These are phyloP conservation scores for Erythrophleum ivorense DNA, from an alignment of 331 rosid genomes.

Conservation along the genomic window DNA sequence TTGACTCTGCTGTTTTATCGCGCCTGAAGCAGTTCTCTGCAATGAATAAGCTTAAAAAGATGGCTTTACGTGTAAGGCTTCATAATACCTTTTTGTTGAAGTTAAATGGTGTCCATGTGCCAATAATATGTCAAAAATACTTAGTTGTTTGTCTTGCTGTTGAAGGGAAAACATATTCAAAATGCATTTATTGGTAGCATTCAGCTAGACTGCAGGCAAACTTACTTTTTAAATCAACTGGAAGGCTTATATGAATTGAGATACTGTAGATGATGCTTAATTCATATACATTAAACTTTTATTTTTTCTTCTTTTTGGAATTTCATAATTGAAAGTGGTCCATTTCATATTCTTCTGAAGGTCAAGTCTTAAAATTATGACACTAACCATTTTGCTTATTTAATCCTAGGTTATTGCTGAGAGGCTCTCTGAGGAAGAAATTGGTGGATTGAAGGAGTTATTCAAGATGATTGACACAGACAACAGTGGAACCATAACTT, in stretches of 20 bases:
- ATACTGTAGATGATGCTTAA: neutral
- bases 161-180: constrained; percentile 14
- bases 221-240: neutral
- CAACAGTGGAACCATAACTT: constrained; percentile 66
- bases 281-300: neutral
- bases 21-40: constrained; percentile 68
- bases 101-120: constrained; percentile 11
- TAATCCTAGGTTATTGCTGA: constrained; percentile 58
- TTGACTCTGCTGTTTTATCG: constrained; percentile 65
- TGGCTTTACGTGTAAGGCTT: constrained; percentile 65
- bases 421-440: constrained; percentile 67
- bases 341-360: constrained; percentile 20
- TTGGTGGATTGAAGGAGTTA: constrained; percentile 61
- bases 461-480: constrained; percentile 61
- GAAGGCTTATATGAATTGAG: constrained; percentile 14
- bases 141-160: constrained; percentile 12
- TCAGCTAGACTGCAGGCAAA: constrained; percentile 23
- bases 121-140: neutral
- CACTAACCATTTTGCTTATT: constrained; percentile 29
- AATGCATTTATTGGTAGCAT: constrained; percentile 17
- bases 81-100: constrained; percentile 13
- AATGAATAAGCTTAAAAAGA: constrained; percentile 70
- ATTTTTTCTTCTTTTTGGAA: constrained; percentile 4
- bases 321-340: constrained; percentile 30
- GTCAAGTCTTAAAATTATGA: constrained; percentile 4